Base-by-base conservation (phyloP, 208 protist genomes). In the Trypanosoma boissoni region DNA sequence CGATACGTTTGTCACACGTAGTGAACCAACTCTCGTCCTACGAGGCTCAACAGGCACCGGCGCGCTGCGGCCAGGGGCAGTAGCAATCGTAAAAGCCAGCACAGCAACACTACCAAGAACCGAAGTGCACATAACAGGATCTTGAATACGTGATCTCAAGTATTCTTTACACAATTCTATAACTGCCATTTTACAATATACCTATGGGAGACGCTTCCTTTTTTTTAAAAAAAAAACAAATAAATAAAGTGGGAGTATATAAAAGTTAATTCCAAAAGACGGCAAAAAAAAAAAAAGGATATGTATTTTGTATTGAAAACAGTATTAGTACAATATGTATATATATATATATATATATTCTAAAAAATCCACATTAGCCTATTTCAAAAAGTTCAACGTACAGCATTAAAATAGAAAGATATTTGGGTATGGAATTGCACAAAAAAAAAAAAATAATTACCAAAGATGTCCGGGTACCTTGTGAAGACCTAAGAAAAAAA, bases 151-250 rank as follows among this genome's bases (percentile, higher is more conserved):
- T 16, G 27, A 41, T 20, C 12, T 7, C 20, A 50, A 9, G 21
- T 62, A 62, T 18, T 62, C 56, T 27, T 54, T 64, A 21, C 45
- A 54, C 1, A 28, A 16, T 6, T 29, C 39, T 41, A 46, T 6
- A n/a, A 55, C 26, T 36, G n/a, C 45, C 8, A 34, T 46, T n/a
- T n/a, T n/a, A n/a, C n/a, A 1, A 9, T 42, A 24, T 2, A 21
- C 12, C 51, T 42, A 37, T 29, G 10, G 20, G 18, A 32, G 20
- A 32, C 2, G 39, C 3, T 39, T 16, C n/a, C 12, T 14, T 2
- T 5, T 32, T 26, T 50, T 12, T 8, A 50, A 10, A 28, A 1
- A 24, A 52, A 52, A 37, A 12, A 52, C 26, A 52, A 27, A 42
- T 3, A 62, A 51, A 3, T 42, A 41, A 24, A 62, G 42, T 43